Evolutionary conservation across 2,329 filamentous ascomycete genomes (phyloP).

Genomic region (Monilinia vaccinii-corymbosi): DNA sequence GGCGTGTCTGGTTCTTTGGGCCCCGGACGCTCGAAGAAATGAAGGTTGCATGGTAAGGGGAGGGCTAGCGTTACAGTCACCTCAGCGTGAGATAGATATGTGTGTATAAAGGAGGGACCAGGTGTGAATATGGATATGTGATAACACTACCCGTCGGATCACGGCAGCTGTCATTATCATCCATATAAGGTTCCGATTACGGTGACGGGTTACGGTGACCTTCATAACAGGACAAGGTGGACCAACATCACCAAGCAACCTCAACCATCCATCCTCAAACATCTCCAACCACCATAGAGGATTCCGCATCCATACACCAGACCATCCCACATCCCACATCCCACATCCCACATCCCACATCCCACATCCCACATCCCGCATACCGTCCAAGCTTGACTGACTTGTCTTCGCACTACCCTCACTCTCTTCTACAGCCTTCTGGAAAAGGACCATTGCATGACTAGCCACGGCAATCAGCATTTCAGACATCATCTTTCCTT

Average conservation of each 20-base stretch:
- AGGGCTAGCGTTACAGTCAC: too few relatives aligned
- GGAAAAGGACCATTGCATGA: not conserved
- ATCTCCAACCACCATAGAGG: too few relatives aligned
- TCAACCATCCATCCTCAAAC: too few relatives aligned
- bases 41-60: constrained; percentile 2
- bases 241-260: too few relatives aligned
- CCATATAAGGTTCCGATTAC: too few relatives aligned
- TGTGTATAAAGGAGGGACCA: too few relatives aligned
- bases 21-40: not conserved
- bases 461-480: not conserved
- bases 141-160: not conserved
- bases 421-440: not conserved
- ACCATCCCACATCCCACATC: too few relatives aligned
- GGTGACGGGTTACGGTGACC: constrained; percentile 5
- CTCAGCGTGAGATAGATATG: too few relatives aligned
- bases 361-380: not conserved
- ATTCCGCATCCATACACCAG: too few relatives aligned
- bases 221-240: not conserved
- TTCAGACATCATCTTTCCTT: not conserved
- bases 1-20: not conserved
- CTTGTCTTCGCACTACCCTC: not conserved
- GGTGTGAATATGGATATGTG: too few relatives aligned
- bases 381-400: not conserved
- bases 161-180: not conserved
- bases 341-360: not conserved